A percentile compares a stretch with the other conserved stretches of the same genome.
These are phyloP conservation scores for Xylariaceae sp. DNA, from an alignment of 2,329 filamentous ascomycete species.

Conservation along the genomic window DNA sequence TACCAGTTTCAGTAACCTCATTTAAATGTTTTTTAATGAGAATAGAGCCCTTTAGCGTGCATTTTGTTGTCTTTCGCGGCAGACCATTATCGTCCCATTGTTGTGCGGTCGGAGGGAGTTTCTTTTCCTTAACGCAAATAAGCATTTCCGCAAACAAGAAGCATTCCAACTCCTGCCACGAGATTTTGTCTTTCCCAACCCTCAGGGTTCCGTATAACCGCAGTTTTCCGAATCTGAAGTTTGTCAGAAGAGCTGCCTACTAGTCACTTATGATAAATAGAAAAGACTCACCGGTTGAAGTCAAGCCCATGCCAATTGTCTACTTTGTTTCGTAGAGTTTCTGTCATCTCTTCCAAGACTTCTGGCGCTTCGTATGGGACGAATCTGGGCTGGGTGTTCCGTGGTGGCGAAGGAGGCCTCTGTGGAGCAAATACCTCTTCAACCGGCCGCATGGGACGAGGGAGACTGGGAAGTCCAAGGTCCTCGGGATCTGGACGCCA, in stretches of 20 bases:
- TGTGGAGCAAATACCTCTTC: slow-evolving; percentile 51
- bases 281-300: slow-evolving; percentile 62
- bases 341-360: slow-evolving; percentile 77
- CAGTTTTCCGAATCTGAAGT: slow-evolving; percentile 77
- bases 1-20: slow-evolving; percentile 70
- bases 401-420: slow-evolving; percentile 56
- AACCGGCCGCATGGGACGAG: slow-evolving; percentile 42
- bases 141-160: slow-evolving; percentile 98
- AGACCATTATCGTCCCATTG: slow-evolving; percentile 63
- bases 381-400: slow-evolving; percentile 52
- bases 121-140: slow-evolving; percentile 99
- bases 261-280: not conserved
- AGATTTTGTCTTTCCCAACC: slow-evolving; percentile 92
- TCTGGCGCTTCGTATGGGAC: slow-evolving; percentile 72
- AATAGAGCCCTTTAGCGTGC: slow-evolving; percentile 94
- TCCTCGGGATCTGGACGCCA: slow-evolving; percentile 87
- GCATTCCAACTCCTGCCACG: slow-evolving; percentile 97
- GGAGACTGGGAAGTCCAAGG: slow-evolving; percentile 51
- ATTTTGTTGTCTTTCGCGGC: slow-evolving; percentile 65
- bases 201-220: slow-evolving; percentile 83
- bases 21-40: slow-evolving; percentile 97
- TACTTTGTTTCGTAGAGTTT: slow-evolving; percentile 79
- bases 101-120: slow-evolving; percentile 50
- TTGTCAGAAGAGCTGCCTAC: slow-evolving; percentile 25
- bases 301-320: slow-evolving; percentile 98